Base-by-base conservation (phyloP, 1,284 basidiomycete species). In the Kwoniella shivajii region DNA sequence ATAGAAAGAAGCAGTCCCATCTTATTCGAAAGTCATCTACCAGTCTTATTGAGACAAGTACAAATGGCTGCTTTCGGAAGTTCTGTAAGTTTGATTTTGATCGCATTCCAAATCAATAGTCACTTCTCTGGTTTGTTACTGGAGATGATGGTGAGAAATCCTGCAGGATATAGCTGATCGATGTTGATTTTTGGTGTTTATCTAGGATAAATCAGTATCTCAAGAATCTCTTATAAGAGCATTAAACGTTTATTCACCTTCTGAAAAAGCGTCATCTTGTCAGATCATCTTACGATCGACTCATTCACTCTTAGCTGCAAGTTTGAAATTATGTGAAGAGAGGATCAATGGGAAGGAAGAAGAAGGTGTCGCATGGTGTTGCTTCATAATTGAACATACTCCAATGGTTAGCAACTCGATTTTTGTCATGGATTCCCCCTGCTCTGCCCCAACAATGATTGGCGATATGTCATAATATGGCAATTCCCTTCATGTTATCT, bases 361-460 rank as follows among this genome's bases (percentile, higher is more conserved):
- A 27, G 56, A 60, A 37, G 70, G 68, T 1, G 60, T 67, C 3
- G 47, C 54, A 3, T 73, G 71, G 71, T 47, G 57, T 22, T 73
- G 71, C 45, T 69, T 69, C 56, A 58, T 73, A 33, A 60, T 71
- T n/a, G 47, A 67, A 37, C 51, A 69, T 38, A 66, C 59, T 7
- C 71, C 71, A 10, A 67, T 73, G 61, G 71, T 69, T 30, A 26
- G 45, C 26, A 1, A 36, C 16, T 38, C 24, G 29, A 22, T 10
- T 20, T 16, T 9, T 42, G 9, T 47, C 45, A 30, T n/a, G n/a
- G n/a, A n/a, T n/a, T n/a, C n/a, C n/a, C n/a, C n/a, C n/a, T n/a
- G n/a, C n/a, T n/a, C n/a, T n/a, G n/a, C n/a, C n/a, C n/a, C n/a
- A n/a, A n/a, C n/a, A n/a, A n/a, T n/a, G n/a, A n/a, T n/a, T n/a